Evolutionary conservation across 371 early-diverging fungal genomes (phyloP).

Genomic region (Capillidium rhysosporum): DNA sequence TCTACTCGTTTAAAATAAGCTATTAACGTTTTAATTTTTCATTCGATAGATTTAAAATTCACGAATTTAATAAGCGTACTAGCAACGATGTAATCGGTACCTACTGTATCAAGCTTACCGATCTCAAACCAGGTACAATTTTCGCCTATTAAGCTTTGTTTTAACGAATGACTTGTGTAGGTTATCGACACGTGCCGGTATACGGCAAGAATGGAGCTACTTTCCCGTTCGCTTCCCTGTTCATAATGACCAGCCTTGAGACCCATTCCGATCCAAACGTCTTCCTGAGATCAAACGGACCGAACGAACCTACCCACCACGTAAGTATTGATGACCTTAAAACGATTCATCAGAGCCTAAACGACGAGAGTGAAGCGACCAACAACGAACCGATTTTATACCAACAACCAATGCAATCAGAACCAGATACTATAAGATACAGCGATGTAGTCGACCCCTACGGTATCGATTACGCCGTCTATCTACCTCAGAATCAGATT

Average conservation of each 20-base stretch:
- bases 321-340: background rate
- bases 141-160: background rate
- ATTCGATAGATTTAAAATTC: conserved; percentile 1
- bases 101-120: background rate
- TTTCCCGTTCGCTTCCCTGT: conserved; percentile 3
- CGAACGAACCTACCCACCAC: background rate
- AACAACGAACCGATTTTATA: too few species aligned
- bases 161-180: background rate
- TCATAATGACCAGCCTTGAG: background rate
- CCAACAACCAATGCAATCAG: too few species aligned
- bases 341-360: too few species aligned
- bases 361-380: too few species aligned
- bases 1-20: too few species aligned
- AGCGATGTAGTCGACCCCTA: too few species aligned
- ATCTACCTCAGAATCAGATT: too few species aligned
- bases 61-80: conserved; percentile 1
- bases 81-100: background rate
- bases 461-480: too few species aligned
- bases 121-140: conserved; percentile 2
- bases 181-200: conserved; percentile 3
- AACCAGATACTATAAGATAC: too few species aligned
- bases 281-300: background rate
- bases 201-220: background rate
- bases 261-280: background rate
- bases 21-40: too few species aligned